Conservation (phyloP, 805 yeast genomes). For the Kodamaea hsintzibuensis region DNA sequence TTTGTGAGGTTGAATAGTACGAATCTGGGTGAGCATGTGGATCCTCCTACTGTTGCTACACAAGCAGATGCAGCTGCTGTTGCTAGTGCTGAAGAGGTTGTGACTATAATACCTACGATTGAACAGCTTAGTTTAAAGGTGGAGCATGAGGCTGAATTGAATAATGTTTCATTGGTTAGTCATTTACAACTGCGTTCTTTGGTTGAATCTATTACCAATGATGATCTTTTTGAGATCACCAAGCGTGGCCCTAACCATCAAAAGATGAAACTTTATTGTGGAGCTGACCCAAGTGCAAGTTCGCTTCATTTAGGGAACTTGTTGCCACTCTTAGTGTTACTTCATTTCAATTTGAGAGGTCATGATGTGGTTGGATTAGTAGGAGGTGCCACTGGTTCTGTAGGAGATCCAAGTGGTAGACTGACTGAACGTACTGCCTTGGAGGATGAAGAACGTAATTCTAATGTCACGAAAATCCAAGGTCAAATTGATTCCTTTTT, state of each 20-base stretch:
- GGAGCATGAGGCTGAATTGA: constrained; percentile 23
- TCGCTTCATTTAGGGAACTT: constrained; percentile 91
- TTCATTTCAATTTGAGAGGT: constrained; percentile 84
- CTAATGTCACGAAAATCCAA: constrained; percentile 61
- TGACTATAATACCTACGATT: constrained; percentile 39
- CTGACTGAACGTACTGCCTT: constrained; percentile 68
- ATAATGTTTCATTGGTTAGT: constrained; percentile 30
- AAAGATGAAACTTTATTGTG: constrained; percentile 73
- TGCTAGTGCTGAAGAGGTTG: constrained; percentile 7
- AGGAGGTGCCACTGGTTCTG: constrained; percentile 94
- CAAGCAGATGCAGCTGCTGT: constrained; percentile 6
- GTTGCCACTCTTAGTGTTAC: constrained; percentile 78
- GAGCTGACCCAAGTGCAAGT: constrained; percentile 93
- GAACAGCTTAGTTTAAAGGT: constrained; percentile 23
- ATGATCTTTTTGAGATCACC: constrained; percentile 36
- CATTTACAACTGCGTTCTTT: constrained; percentile 37
- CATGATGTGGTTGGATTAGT: constrained; percentile 81
- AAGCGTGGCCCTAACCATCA: constrained; percentile 17
- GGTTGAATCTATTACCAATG: constrained; percentile 41
- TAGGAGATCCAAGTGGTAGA: constrained; percentile 97
- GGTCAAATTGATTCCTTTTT: constrained; percentile 65
- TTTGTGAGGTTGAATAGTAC: background rate
- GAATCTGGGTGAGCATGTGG: background rate
- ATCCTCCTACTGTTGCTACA: constrained; percentile 6
- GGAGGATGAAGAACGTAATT: constrained; percentile 49